Percentiles rank a stretch among this genome's conserved stretches.
Evolutionary conservation across 139 green algal species (phyloP).

Genomic region (Tetradesmus lagerheimii): DNA sequence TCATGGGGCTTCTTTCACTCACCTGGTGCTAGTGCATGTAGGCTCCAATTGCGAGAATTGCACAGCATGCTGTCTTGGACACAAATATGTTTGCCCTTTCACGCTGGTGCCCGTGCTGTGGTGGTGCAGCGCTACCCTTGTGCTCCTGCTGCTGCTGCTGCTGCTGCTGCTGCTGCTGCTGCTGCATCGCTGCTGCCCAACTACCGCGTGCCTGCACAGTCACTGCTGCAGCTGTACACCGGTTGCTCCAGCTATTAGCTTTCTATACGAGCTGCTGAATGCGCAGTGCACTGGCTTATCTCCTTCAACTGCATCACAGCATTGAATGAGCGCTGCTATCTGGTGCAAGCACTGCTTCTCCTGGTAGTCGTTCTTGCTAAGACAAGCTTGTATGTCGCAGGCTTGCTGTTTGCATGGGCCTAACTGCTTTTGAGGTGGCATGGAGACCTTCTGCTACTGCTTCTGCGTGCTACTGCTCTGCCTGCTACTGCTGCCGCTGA

Average conservation of each 20-base stretch:
- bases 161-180: background rate
- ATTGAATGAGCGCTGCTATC: constrained; percentile 38
- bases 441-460: too few relatives aligned
- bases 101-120: too few relatives aligned
- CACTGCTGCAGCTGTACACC: background rate
- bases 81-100: too few relatives aligned
- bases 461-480: background rate
- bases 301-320: constrained; percentile 7
- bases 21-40: too few relatives aligned
- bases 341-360: constrained; percentile 33
- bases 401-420: constrained; percentile 33
- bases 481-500: background rate
- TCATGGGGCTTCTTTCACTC: too few relatives aligned
- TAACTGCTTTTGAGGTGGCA: constrained; percentile 9
- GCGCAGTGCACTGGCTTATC: constrained; percentile 42
- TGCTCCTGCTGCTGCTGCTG: background rate
- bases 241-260: background rate
- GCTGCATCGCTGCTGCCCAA: background rate
- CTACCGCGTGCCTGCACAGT: background rate
- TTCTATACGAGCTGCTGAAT: constrained; percentile 17
- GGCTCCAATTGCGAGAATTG: too few relatives aligned
- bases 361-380: constrained; percentile 32
- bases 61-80: too few relatives aligned
- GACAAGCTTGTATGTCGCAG: constrained; percentile 38
- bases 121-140: background rate